Evolutionary conservation across 495 filamentous ascomycete genomes (phyloP).

Genomic region (Xylaria venustula): DNA sequence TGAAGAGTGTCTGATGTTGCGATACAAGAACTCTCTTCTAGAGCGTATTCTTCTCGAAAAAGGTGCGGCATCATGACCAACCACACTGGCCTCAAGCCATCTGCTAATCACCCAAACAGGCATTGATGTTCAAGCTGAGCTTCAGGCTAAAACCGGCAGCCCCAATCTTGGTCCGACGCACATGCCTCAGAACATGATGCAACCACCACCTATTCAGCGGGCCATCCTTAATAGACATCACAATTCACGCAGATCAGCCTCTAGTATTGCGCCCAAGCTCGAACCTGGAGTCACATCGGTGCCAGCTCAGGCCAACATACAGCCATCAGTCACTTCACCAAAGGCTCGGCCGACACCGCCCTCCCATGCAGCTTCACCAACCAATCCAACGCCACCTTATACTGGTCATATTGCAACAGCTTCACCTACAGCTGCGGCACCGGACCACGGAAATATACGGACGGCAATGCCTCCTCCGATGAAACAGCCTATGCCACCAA

Average conservation of each 20-base stretch:
- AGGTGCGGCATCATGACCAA: slow-evolving; percentile 51
- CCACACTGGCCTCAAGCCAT: not conserved
- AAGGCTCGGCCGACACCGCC: slow-evolving; percentile 77
- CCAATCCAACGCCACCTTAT: slow-evolving; percentile 68
- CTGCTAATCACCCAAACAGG: slow-evolving; percentile 49
- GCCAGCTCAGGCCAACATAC: slow-evolving; percentile 51
- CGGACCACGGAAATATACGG: slow-evolving; percentile 52
- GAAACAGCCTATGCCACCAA: slow-evolving; percentile 38
- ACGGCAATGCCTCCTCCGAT: slow-evolving; percentile 38
- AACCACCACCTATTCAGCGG: slow-evolving; percentile 67
- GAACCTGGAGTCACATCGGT: slow-evolving; percentile 58
- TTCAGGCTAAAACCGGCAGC: slow-evolving; percentile 82
- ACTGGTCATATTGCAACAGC: slow-evolving; percentile 67
- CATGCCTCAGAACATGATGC: slow-evolving; percentile 61
- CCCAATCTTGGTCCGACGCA: slow-evolving; percentile 64
- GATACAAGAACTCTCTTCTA: slow-evolving; percentile 96
- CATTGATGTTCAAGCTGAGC: slow-evolving; percentile 95
- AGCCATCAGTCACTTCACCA: slow-evolving; percentile 48
- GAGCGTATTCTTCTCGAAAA: slow-evolving; percentile 96
- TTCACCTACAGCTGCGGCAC: slow-evolving; percentile 61
- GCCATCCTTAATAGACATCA: slow-evolving; percentile 67
- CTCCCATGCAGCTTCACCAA: slow-evolving; percentile 79
- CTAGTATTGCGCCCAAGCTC: slow-evolving; percentile 69
- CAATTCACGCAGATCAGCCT: slow-evolving; percentile 64
- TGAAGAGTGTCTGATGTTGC: slow-evolving; percentile 96